Conservation (phyloP, 768 basidiomycete genomes). For the Suillus lakei region DNA sequence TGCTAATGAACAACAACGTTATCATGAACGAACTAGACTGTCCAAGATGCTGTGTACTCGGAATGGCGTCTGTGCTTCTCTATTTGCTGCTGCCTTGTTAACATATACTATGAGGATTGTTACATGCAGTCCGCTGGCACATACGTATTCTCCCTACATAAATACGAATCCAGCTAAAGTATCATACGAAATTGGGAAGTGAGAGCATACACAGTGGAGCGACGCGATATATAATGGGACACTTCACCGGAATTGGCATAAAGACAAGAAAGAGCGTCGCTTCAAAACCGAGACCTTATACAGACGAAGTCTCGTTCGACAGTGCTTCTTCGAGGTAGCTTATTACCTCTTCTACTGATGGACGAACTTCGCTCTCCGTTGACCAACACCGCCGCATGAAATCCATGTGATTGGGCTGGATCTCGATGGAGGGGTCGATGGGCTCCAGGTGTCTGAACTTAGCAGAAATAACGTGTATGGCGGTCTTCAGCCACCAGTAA, state of each 20-base stretch:
- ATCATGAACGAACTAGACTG: neutral
- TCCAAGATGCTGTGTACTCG: neutral
- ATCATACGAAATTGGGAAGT: neutral
- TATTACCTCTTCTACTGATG: neutral
- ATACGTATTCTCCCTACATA: neutral
- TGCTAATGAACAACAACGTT: too few species aligned
- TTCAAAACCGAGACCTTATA: neutral
- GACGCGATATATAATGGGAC: neutral
- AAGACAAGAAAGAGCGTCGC: too few species aligned
- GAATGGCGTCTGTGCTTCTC: neutral
- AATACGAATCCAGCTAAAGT: neutral
- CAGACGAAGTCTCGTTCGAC: neutral
- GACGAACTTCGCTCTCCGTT: conserved; percentile 19
- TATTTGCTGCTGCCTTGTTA: neutral
- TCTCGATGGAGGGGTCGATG: conserved; percentile 11
- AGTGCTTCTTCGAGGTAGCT: neutral
- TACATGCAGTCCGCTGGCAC: neutral
- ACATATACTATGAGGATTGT: neutral
- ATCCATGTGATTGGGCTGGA: conserved; percentile 15
- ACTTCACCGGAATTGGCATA: neutral
- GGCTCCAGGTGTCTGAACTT: conserved; percentile 19
- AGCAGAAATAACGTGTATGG: conserved; percentile 27
- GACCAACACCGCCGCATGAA: conserved; percentile 32
- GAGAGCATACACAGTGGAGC: neutral
- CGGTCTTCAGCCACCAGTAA: conserved; percentile 26